Conservation (phyloP, 306 rosid species). For the Acacia confusa region DNA sequence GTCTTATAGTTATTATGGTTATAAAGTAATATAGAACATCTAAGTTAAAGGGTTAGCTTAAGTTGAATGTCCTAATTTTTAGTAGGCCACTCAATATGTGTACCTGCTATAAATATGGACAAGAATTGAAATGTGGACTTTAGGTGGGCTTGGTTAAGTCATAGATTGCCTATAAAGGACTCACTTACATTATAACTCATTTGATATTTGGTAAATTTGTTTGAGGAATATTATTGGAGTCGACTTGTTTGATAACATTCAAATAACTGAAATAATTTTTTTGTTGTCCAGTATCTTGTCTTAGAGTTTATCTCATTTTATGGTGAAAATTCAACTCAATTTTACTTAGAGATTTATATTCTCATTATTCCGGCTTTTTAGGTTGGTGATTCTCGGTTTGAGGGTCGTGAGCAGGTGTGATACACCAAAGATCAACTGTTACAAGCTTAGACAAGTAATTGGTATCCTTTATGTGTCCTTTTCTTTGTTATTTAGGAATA, state of each 20-base stretch:
- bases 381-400: constrained; percentile 73
- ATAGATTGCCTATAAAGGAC: constrained; percentile 47
- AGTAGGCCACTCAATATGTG: constrained; percentile 58
- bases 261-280: not conserved
- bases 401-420: constrained; percentile 64
- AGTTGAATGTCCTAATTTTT: constrained; percentile 69
- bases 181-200: constrained; percentile 33
- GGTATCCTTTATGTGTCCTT: too few relatives aligned
- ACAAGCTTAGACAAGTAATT: constrained; percentile 63
- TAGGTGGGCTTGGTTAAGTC: constrained; percentile 58
- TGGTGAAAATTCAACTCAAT: not conserved
- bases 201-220: not conserved
- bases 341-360: constrained; percentile 2
- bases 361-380: constrained; percentile 27
- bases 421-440: constrained; percentile 66
- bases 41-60: not conserved
- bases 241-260: not conserved
- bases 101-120: constrained; percentile 76
- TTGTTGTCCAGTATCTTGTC: not conserved
- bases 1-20: not conserved
- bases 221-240: not conserved
- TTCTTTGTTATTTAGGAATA: constrained; percentile 5
- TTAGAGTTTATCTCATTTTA: constrained; percentile 3
- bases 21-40: not conserved
- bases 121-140: constrained; percentile 44